These are phyloP conservation scores for Eucalyptus victrix DNA, from an alignment of 345 rosid genomes.

Conservation along the genomic window DNA sequence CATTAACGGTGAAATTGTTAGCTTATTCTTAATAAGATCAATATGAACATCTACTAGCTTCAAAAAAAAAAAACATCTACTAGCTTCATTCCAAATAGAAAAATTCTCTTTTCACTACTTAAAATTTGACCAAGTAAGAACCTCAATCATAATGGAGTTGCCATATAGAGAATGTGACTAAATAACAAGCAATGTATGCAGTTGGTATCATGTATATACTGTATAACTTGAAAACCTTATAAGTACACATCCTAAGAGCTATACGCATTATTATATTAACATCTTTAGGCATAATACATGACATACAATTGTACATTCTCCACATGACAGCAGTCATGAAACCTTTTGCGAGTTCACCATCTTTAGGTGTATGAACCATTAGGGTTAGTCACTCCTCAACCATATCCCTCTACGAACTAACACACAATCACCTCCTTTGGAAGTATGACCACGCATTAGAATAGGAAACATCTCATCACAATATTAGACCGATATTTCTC, in stretches of 20 bases:
- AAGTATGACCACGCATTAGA: accelerated
- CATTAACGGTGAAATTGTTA: accelerated
- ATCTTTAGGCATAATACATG: too few species aligned
- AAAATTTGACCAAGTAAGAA: too few species aligned
- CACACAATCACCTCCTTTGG: accelerated
- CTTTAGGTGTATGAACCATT: accelerated
- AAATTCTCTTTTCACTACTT: accelerated
- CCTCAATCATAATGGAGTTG: accelerated
- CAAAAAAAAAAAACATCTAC: too few species aligned
- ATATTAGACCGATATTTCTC: too few species aligned
- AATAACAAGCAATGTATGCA: too few species aligned
- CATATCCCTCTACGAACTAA: accelerated
- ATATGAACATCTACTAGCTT: too few species aligned
- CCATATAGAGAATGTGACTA: accelerated
- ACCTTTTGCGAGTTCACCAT: too few species aligned
- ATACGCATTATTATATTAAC: accelerated
- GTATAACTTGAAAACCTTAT: too few species aligned
- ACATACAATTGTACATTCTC: too few species aligned
- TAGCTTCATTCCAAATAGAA: too few species aligned
- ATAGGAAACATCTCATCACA: too few species aligned
- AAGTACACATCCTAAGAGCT: accelerated
- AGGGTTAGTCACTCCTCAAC: accelerated
- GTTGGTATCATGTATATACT: accelerated
- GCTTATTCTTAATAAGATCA: too few species aligned
- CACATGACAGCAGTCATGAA: accelerated